Evolutionary conservation across 2,329 filamentous ascomycete species (phyloP), one percentile per base, ranked within the genome.

Genomic region (Parastagonospora nodorum): DNA sequence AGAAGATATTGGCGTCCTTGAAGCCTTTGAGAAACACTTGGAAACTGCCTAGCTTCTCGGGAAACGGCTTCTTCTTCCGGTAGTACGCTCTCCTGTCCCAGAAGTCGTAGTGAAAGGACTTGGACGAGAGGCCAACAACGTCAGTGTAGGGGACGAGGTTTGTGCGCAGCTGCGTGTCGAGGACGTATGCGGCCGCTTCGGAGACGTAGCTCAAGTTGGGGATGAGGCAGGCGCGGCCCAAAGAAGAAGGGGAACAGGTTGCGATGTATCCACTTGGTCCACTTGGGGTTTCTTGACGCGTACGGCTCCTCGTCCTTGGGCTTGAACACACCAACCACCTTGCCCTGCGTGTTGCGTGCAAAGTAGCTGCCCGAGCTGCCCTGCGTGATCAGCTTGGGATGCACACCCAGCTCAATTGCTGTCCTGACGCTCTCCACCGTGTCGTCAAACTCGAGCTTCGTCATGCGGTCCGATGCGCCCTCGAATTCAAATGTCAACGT

Each of bases 211-310:
- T 97, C 42, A 99, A 81, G 68, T 99, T 99, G 48, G 94, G 94
- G 72, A 99, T 99, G 46, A 99, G 84, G 60, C 92, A 97, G 39
- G 93, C 92, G 67, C 94, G 83, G 14, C 94, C 94, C 94, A 67
- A 99, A 99, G 75, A 90, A 97, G 77, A 95, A 99, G 8, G 94
- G 94, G 64, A 99, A 97, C 58, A 99, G 73, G 72, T 99, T 99
- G 58, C 94, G 84, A 74, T 99, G 94, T 78, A 99, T 92, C 94
- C 94, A 99, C 76, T 99, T 99, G 64, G 95, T 97, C 93, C 93
- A 97, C 74, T 99, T 99, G 5, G 94, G 94, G 70, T 99, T 99
- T 62, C 91, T 89, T 29, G 90, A 94, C 1, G 94, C 94, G 70
- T 97, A 99, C 1, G 94, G 94, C 74, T 99, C 95, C 77, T 99